These are phyloP conservation scores for Mycena vulgaris DNA, from an alignment of 768 basidiomycete species.

Conservation along the genomic window DNA sequence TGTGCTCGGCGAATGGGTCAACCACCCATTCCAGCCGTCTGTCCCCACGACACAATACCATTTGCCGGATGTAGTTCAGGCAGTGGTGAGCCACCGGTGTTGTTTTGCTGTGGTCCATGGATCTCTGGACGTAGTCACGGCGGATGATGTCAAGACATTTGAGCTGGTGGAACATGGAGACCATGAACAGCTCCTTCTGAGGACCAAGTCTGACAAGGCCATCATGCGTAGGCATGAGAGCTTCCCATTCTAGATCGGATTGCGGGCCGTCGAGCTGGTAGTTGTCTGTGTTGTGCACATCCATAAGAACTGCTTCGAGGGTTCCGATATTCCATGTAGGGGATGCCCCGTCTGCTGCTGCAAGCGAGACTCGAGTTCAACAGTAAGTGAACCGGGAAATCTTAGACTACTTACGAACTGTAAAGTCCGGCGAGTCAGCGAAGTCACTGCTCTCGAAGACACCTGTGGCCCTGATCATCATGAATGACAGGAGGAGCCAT, in stretches of 20 bases:
- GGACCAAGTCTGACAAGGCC: constrained; percentile 43
- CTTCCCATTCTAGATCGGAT: constrained; percentile 41
- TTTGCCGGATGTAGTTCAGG: constrained; percentile 44
- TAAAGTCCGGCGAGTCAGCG: no score
- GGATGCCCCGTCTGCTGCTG: no score
- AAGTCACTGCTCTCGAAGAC: no score
- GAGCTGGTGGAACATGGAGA: constrained; percentile 56
- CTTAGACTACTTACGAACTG: no score
- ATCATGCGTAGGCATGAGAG: constrained; percentile 39
- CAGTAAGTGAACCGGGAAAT: no score
- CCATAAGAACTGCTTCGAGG: constrained; percentile 39
- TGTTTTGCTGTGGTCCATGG: background rate
- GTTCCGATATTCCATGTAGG: constrained; percentile 41
- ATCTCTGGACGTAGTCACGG: constrained; percentile 30
- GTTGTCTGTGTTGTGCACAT: constrained; percentile 42
- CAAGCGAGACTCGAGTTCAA: no score
- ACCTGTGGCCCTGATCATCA: no score
- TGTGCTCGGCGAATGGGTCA: constrained; percentile 16
- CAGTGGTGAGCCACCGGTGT: constrained; percentile 35
- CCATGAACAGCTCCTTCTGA: constrained; percentile 45
- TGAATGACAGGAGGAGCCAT: no score
- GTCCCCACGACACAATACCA: constrained; percentile 40
- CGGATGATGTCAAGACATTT: constrained; percentile 53
- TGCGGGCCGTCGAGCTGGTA: constrained; percentile 38
- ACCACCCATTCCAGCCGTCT: constrained; percentile 33